Base-by-base conservation (phyloP, 2,329 filamentous ascomycete species). In the Penicillium palitans region DNA sequence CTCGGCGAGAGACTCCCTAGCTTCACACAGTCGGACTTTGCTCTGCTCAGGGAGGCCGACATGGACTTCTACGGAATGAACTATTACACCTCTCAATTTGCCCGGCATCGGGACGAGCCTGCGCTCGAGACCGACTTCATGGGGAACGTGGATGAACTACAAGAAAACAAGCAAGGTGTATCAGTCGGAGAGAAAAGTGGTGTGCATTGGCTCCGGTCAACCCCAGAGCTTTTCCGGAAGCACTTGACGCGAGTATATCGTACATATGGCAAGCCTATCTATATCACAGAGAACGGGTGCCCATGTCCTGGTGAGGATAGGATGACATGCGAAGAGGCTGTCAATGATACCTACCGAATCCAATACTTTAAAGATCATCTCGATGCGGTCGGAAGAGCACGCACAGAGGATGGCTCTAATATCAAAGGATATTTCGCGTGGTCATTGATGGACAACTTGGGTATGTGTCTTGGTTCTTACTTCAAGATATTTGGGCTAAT, bases 351-450 rank as follows among this genome's bases (percentile, higher is more conserved):
- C 3, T 79, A 74, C 52, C 68, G 77, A 2, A 66, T 73, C 6
- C 58, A 66, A 10, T 79, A 79, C 46, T 76, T 79, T 51, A 63
- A 69, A 13, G 68, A 74, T 21, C 76, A 79, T 29, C 60, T 79
- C 1, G 73, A 78, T 39, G 70, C 77, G 0, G 72, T 78, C 37
- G 71, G 65, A 10, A 61, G 61, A 52, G 65, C 74, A 6, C 62
- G 66, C 29, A 29, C 17, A 29, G 57, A 69, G 40, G 68, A 70
- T 44, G 52, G 55, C 24, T 60, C 65, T 31, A 57, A 64, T 31
- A 65, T 73, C 21, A 58, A 58, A 25, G 71, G 70, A 4, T 73
- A 73, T 58, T 73, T 71, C 68, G 71, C 68, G 10, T 73, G 71
- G 71, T 70, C 68, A 6, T 58, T 73, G 58, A 63, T 73, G 58